Percentiles rank a stretch among this genome's conserved stretches.
Evolutionary conservation across 371 early-diverging fungal species (phyloP).

Genomic region (Mucor sp.): DNA sequence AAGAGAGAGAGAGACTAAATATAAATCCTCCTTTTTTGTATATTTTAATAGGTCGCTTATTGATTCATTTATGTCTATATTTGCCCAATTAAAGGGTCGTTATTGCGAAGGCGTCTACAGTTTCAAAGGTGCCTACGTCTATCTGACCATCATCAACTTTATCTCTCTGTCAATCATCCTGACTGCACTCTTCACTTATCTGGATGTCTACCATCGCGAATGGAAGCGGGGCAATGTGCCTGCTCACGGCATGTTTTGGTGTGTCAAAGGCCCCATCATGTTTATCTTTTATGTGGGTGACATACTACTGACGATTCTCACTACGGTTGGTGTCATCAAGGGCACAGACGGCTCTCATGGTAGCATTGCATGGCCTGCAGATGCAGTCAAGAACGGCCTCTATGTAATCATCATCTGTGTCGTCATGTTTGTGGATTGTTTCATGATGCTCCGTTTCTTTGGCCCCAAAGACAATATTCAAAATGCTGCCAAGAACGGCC

Average conservation of each 20-base stretch:
- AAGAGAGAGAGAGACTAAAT: neutral
- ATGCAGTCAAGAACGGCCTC: slow-evolving; percentile 48
- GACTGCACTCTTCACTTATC: slow-evolving; percentile 43
- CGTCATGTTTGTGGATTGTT: slow-evolving; percentile 37
- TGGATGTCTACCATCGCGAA: slow-evolving; percentile 44
- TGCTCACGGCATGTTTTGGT: slow-evolving; percentile 58
- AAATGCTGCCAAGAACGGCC: slow-evolving; percentile 1
- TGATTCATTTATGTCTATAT: slow-evolving; percentile 48
- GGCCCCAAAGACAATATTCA: slow-evolving; percentile 24
- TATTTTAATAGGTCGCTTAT: slow-evolving; percentile 34
- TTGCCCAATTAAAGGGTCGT: slow-evolving; percentile 37
- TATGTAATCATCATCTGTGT: slow-evolving; percentile 41
- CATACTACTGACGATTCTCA: slow-evolving; percentile 34
- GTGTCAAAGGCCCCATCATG: slow-evolving; percentile 57
- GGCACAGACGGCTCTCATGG: slow-evolving; percentile 37
- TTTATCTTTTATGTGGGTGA: slow-evolving; percentile 51
- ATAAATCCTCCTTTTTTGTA: slow-evolving; percentile 4
- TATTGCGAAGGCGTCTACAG: slow-evolving; percentile 44
- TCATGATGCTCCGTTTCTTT: slow-evolving; percentile 46
- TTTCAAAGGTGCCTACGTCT: slow-evolving; percentile 48
- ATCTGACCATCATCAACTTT: slow-evolving; percentile 49
- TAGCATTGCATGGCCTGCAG: slow-evolving; percentile 44
- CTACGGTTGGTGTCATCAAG: slow-evolving; percentile 37
- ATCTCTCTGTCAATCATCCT: slow-evolving; percentile 42
- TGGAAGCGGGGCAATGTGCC: slow-evolving; percentile 37